Base-by-base conservation (phyloP, 139 green algal species). In the Zygnema circumcarinatum region DNA sequence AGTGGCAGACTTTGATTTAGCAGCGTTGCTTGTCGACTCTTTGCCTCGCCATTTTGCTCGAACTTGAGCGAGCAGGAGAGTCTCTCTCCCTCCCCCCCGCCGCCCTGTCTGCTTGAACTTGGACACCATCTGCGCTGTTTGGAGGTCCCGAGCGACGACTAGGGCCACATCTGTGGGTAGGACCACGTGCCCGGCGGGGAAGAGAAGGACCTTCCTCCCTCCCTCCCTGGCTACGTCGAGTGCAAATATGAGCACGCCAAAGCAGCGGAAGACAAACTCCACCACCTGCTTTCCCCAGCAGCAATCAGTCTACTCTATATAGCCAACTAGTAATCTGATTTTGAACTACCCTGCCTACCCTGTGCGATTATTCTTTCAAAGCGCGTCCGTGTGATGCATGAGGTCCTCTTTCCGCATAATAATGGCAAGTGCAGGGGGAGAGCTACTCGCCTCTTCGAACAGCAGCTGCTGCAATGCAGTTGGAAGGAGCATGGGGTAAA, bases 401-500 rank as follows among this genome's bases (percentile, higher is more conserved):
- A n/a, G n/a, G n/a, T n/a, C n/a, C n/a, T n/a, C n/a, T n/a, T n/a
- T n/a, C n/a, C n/a, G n/a, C n/a, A n/a, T n/a, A n/a, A n/a, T n/a
- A n/a, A n/a, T n/a, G n/a, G n/a, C n/a, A n/a, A n/a, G n/a, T n/a
- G n/a, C n/a, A n/a, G n/a, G n/a, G n/a, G n/a, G 35, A 41, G 7
- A 53, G 35, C 16, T 7, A 11, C 76, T 35, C 7, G 39, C 80
- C 80, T 82, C 56, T 83, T 87, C 81, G 1, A 83, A 87, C 1
- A 84, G 81, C 31, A 83, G 62, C 2, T 42, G 38, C 2, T 87
- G 81, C 36, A 87, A 40, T 20, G 32, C 81, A 0, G 32, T 2
- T 2, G 81, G 81, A 31, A 87, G n/a, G n/a, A 87, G 81, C 31
- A 83, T 29, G 0, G 81, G 81, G 25, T 82, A 87, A 1, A 85